These are phyloP conservation scores for Vaccinium myrtillus DNA, from an alignment of 148 eudicot genomes.

Conservation along the genomic window DNA sequence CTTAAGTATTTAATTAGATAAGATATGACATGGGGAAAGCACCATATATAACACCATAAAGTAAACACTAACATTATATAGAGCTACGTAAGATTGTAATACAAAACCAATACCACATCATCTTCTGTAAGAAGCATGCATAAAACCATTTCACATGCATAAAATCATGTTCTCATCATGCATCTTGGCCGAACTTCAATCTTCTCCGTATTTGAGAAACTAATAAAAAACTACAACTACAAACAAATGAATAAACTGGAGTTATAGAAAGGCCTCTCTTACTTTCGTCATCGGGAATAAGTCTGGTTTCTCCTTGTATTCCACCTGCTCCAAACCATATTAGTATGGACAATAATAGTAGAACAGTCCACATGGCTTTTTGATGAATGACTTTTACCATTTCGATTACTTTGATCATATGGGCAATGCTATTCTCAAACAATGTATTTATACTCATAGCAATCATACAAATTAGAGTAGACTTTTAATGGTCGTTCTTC, in stretches of 20 bases:
- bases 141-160: not conserved
- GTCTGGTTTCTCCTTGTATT: not conserved
- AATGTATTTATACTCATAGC: no score
- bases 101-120: no score
- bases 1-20: not conserved
- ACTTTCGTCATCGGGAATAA: not conserved
- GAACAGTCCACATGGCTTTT: not conserved
- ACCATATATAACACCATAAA: no score
- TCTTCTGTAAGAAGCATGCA: not conserved
- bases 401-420: not conserved
- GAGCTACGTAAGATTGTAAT: no score
- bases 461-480: no score
- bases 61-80: no score
- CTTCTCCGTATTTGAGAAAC: not conserved
- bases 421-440: no score
- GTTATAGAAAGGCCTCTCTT: not conserved
- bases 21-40: not conserved
- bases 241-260: not conserved
- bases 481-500: no score
- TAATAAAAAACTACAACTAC: not conserved
- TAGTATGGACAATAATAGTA: not conserved
- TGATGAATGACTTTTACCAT: not conserved
- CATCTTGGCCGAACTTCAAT: not conserved
- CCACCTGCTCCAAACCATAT: conserved; percentile 12
- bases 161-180: not conserved